These are phyloP conservation scores for Aspergillus incahuasiensis DNA, from an alignment of 495 filamentous ascomycete genomes.

Conservation along the genomic window DNA sequence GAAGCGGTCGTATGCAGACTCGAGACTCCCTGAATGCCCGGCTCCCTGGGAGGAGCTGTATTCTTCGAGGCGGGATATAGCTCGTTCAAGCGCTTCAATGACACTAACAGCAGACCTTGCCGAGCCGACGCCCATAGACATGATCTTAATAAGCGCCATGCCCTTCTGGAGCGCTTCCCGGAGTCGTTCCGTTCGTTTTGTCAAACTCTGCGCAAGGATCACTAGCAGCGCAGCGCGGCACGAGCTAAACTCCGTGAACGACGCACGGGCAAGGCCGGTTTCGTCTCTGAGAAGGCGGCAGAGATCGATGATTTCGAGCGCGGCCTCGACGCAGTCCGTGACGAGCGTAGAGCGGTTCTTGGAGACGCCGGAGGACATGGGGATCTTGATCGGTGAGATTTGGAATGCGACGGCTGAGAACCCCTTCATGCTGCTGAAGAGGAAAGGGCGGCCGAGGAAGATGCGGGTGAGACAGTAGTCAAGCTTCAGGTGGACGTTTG, in stretches of 20 bases:
- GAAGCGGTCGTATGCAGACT: constrained; percentile 48
- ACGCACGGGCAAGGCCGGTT: constrained; percentile 46
- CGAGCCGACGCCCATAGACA: constrained; percentile 50
- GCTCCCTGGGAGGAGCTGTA: constrained; percentile 37
- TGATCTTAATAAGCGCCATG: constrained; percentile 47
- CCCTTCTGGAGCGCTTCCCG: constrained; percentile 43
- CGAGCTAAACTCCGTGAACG: constrained; percentile 49
- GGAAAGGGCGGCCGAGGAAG: constrained; percentile 47
- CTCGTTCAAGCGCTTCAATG: constrained; percentile 49
- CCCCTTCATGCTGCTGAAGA: constrained; percentile 42
- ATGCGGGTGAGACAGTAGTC: constrained; percentile 46
- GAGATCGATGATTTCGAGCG: constrained; percentile 46
- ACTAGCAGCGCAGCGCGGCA: constrained; percentile 48
- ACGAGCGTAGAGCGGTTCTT: constrained; percentile 41
- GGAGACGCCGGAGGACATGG: constrained; percentile 29
- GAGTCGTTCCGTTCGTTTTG: constrained; percentile 44
- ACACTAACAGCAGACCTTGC: constrained; percentile 46
- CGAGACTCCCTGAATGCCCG: constrained; percentile 26
- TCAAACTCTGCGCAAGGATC: constrained; percentile 45
- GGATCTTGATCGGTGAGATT: constrained; percentile 24
- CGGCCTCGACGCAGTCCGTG: constrained; percentile 46
- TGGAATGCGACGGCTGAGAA: constrained; percentile 23
- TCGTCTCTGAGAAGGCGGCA: constrained; percentile 45
- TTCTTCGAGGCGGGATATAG: constrained; percentile 41
- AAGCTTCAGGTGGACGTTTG: constrained; percentile 47